Percentiles rank a stretch among this genome's conserved stretches.
phyloP scores from a whole-genome alignment of 2,329 filamentous ascomycete genomes.

The Calonectria leucothoes region DNA sequence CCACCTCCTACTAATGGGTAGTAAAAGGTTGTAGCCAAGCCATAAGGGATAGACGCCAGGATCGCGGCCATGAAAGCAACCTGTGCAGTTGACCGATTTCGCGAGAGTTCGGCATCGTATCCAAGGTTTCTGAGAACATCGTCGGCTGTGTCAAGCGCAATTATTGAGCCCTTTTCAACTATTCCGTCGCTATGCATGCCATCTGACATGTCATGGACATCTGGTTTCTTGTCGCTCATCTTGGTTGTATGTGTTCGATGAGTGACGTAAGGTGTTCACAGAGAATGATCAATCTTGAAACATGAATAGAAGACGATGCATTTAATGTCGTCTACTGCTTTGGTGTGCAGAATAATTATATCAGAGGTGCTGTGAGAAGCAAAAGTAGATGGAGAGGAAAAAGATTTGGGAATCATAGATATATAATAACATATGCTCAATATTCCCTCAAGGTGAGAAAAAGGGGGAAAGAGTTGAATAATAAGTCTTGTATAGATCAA shows the following conservation, averaged over 20 bases:
- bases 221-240: background rate
- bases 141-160: background rate
- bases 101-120: background rate
- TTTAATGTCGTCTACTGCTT: background rate
- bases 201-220: background rate
- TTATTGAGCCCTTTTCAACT: background rate
- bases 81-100: conserved; percentile 6
- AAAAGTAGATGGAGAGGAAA: background rate
- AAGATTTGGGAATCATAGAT: background rate
- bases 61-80: conserved; percentile 4
- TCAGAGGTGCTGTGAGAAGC: background rate
- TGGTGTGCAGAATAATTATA: background rate
- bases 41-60: conserved; percentile 3
- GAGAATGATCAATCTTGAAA: background rate
- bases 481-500: background rate
- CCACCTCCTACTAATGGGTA: background rate
- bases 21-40: background rate
- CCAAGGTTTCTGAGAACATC: background rate
- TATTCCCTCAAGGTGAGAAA: background rate
- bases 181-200: background rate
- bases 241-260: background rate
- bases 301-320: background rate
- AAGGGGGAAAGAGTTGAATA: background rate
- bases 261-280: no score
- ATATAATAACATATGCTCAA: background rate